Percentiles rank a stretch among this genome's conserved stretches.
These are phyloP conservation scores for Krasilnikovozyma curviuscula DNA, from an alignment of 768 basidiomycete species.

Conservation along the genomic window DNA sequence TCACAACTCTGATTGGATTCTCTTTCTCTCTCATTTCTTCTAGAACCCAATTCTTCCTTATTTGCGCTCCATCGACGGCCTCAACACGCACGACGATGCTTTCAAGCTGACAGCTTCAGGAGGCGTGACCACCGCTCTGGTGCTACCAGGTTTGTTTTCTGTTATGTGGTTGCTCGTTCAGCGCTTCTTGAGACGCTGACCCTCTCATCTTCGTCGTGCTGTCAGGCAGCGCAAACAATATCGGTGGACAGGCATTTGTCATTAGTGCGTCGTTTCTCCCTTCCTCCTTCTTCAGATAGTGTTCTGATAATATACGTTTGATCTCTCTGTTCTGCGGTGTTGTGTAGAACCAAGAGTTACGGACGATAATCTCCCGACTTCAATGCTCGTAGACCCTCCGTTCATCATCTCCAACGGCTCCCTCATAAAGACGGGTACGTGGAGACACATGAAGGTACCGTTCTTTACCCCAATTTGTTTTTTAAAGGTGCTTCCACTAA, in stretches of 20 bases:
- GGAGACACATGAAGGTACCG: conserved; percentile 59
- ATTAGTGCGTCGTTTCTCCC: too few relatives aligned
- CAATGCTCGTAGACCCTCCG: conserved; percentile 56
- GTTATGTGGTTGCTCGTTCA: neutral
- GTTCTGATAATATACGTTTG: conserved; percentile 33
- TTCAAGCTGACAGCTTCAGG: conserved; percentile 59
- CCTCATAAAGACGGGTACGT: conserved; percentile 37
- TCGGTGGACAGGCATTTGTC: conserved; percentile 56
- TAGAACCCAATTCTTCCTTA: conserved; percentile 8
- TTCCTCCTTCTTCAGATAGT: too few relatives aligned
- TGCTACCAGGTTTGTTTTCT: conserved; percentile 46
- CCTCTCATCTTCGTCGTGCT: neutral
- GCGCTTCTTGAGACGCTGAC: neutral
- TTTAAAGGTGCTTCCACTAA: neutral
- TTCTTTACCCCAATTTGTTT: conserved; percentile 1
- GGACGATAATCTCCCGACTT: conserved; percentile 27
- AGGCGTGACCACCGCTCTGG: conserved; percentile 66
- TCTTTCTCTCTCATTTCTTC: too few relatives aligned
- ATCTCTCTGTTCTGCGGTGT: neutral
- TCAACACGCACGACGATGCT: conserved; percentile 8
- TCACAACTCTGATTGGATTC: too few relatives aligned
- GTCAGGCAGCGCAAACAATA: conserved; percentile 11
- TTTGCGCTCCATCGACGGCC: conserved; percentile 1
- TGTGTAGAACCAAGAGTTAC: conserved; percentile 23
- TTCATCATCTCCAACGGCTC: conserved; percentile 32